Conservation (phyloP, 306 rosid genomes). For the Cicer pinnatifidum region DNA sequence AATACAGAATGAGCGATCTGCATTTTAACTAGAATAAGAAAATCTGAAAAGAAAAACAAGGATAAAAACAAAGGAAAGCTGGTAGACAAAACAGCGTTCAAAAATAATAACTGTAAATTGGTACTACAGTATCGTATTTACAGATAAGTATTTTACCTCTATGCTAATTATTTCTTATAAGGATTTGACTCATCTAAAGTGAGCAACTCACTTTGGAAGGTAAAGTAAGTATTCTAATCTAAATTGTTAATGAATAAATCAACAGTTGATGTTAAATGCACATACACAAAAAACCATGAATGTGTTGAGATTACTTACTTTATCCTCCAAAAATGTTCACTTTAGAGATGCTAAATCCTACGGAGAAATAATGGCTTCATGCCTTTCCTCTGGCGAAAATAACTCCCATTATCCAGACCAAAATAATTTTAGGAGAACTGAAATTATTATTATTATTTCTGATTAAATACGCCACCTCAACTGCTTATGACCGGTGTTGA, state of each 20-base stretch:
- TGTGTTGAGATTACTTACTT: background rate
- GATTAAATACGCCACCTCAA: constrained; percentile 23
- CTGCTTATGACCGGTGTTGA: background rate
- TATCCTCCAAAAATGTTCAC: background rate
- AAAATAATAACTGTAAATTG: constrained; percentile 22
- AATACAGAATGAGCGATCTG: constrained; percentile 79
- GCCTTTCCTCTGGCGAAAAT: constrained; percentile 12
- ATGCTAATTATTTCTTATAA: constrained; percentile 30
- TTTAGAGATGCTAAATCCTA: background rate
- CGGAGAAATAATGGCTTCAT: constrained; percentile 7
- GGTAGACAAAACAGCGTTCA: background rate
- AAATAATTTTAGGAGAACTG: constrained; percentile 24
- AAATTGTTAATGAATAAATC: background rate
- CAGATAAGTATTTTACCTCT: constrained; percentile 16
- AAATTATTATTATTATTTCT: background rate
- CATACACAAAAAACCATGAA: background rate
- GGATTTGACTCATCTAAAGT: background rate
- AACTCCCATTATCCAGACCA: constrained; percentile 21
- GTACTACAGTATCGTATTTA: constrained; percentile 1
- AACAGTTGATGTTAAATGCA: background rate
- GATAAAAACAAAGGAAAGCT: background rate
- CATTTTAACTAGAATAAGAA: constrained; percentile 44
- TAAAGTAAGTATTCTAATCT: background rate
- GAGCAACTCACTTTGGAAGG: no score
- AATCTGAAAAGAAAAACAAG: constrained; percentile 1